phyloP scores from a whole-genome alignment of 2,329 filamentous ascomycete genomes.

The Fusarium liriodendri region DNA sequence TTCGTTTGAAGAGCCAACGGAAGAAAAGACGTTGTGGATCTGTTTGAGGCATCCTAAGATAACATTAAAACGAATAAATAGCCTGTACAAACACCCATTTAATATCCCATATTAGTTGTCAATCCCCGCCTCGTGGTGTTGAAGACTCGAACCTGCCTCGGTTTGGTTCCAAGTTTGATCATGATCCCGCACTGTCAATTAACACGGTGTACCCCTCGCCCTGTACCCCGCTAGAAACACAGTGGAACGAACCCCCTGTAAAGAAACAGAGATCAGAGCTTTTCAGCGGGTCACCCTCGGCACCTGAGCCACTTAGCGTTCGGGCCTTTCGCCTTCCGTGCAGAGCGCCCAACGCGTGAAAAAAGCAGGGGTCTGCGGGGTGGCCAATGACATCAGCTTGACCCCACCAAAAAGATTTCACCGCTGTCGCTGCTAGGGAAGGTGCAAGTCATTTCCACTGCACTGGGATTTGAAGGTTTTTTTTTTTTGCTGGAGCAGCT shows the following conservation, averaged over 20 bases:
- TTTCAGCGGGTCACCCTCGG: constrained; percentile 25
- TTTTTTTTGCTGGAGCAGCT: not conserved
- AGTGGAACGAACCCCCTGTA: constrained; percentile 21
- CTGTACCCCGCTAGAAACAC: constrained; percentile 33
- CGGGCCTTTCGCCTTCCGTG: not conserved
- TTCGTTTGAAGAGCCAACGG: not conserved
- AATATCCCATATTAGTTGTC: not conserved
- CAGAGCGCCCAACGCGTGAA: constrained; percentile 20
- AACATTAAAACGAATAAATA: not conserved
- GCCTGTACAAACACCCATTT: not conserved
- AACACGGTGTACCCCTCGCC: constrained; percentile 14
- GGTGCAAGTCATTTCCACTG: constrained; percentile 19
- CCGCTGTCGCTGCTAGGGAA: constrained; percentile 15
- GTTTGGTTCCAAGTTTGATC: constrained; percentile 2
- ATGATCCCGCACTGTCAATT: constrained; percentile 19
- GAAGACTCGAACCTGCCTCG: not conserved
- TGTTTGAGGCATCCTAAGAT: not conserved
- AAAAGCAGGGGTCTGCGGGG: constrained; percentile 38
- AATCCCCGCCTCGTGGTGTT: not conserved
- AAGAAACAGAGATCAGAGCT: constrained; percentile 19
- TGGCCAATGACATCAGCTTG: constrained; percentile 44
- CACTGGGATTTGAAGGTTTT: constrained; percentile 13
- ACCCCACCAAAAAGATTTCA: constrained; percentile 47
- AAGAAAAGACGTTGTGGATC: not conserved
- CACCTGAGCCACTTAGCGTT: constrained; percentile 24